Evolutionary conservation across 371 early-diverging fungal species (phyloP).

Genomic region (Choanephora cucurbitarum): DNA sequence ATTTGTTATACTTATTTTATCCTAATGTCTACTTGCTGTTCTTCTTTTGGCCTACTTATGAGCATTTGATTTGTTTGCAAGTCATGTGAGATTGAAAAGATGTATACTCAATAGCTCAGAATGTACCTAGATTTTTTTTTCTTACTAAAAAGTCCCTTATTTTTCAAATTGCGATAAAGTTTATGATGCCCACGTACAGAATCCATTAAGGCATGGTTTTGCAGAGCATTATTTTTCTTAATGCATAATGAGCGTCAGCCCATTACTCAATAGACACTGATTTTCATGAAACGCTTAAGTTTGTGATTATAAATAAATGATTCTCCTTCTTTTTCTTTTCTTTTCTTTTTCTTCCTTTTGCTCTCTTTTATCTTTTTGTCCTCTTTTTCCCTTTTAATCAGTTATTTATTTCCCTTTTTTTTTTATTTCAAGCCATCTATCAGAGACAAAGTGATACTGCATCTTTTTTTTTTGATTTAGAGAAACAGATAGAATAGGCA

Average conservation of each 20-base stretch:
- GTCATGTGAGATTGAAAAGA: not conserved
- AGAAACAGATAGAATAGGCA: not conserved
- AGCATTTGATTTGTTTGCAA: not conserved
- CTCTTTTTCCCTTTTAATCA: constrained; percentile 3
- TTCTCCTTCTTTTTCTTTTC: constrained; percentile 3
- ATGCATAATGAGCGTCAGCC: constrained; percentile 5
- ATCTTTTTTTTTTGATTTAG: constrained; percentile 8
- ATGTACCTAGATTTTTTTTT: not conserved
- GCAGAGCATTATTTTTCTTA: not conserved
- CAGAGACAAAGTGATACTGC: not conserved
- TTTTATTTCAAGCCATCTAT: no score
- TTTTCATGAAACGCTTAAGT: constrained; percentile 16
- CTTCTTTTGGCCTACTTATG: no score
- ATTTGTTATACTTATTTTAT: not conserved
- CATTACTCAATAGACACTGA: constrained; percentile 1
- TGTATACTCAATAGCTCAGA: not conserved
- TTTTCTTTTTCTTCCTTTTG: constrained; percentile 1
- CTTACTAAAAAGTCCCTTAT: not conserved
- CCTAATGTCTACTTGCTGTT: not conserved
- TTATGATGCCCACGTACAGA: constrained; percentile 1
- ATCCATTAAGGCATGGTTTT: not conserved
- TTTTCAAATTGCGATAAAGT: not conserved
- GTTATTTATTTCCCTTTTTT: not conserved
- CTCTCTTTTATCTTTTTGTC: constrained; percentile 5
- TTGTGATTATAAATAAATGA: constrained; percentile 10